phyloP scores from a whole-genome alignment of 176 grass and related monocot species.

The Bromus sterilis region DNA sequence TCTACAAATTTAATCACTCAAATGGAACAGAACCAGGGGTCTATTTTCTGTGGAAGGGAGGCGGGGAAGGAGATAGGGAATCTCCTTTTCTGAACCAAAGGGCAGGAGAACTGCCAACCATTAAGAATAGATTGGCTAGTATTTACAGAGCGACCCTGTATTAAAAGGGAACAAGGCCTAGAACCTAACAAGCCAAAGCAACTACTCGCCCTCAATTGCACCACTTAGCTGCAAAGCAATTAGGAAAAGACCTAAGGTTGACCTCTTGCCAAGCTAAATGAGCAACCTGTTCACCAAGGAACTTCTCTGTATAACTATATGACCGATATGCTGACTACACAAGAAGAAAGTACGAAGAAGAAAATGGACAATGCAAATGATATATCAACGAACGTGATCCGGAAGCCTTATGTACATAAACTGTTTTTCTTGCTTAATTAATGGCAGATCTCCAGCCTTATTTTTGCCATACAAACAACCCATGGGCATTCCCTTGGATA shows the following conservation, averaged over 20 bases:
- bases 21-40: too few species aligned
- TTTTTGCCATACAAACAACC: too few species aligned
- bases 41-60: neutral
- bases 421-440: too few species aligned
- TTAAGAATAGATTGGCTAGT: neutral
- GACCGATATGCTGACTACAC: neutral
- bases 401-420: too few species aligned
- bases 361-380: neutral
- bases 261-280: neutral
- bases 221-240: neutral
- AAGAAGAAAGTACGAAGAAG: too few species aligned
- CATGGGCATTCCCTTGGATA: neutral
- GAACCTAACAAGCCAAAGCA: neutral
- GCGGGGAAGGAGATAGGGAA: neutral
- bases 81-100: neutral
- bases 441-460: too few species aligned
- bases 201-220: neutral
- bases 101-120: too few species aligned
- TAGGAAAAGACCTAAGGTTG: neutral
- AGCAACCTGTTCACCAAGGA: neutral
- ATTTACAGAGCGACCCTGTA: neutral
- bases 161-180: neutral
- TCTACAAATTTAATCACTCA: neutral
- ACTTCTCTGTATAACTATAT: too few species aligned
- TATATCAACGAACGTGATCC: too few species aligned